Evolutionary conservation across 2,329 filamentous ascomycete genomes (phyloP), one percentile per base, ranked within the genome.

Genomic region (Diaporthe australafricana): DNA sequence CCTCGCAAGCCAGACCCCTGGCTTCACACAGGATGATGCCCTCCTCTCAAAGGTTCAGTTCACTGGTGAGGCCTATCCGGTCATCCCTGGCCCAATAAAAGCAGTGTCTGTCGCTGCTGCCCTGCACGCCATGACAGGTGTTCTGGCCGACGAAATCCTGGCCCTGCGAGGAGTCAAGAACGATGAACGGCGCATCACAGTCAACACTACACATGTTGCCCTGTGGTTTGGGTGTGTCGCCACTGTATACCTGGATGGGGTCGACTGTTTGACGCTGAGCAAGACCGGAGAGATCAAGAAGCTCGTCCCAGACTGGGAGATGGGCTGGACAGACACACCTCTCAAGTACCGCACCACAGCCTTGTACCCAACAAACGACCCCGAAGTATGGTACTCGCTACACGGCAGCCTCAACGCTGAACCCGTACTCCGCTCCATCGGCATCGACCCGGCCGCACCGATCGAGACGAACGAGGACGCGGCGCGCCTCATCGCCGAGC

Each of bases 351-450:
- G 85, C 22, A 77, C 81, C 5, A 85, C 83, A 9, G 83, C 81
- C 2, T 81, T 87, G 56, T 88, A 88, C 73, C 84, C 83, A 9
- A 88, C 87, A 0, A 83, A 80, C n/a, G 78, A 84, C 42, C 77
- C 80, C 0, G 79, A 80, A 0, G 81, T 83, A 0, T 87, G 84
- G 83, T 89, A 86, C 75, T 85, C 85, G 14, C 79, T 89, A 0
- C 85, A 88, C 68, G 87, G 87, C 6, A 87, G 84, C 0, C 79
- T 88, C 55, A 77, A 86, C 45, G 83, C 85, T 0, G 76, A 77
- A 2, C 80, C 82, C 2, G 84, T 84, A 0, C 80, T 88, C 1
- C 75, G 79, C 32, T 82, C 83, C n/a, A 83, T 88, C 53, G 85
- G 84, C 5, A 81, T 88, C 63, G 78, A 85, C 66, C 78, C 81